Conservation (phyloP, 202 grass and related monocot genomes). For the Zizania palustris region DNA sequence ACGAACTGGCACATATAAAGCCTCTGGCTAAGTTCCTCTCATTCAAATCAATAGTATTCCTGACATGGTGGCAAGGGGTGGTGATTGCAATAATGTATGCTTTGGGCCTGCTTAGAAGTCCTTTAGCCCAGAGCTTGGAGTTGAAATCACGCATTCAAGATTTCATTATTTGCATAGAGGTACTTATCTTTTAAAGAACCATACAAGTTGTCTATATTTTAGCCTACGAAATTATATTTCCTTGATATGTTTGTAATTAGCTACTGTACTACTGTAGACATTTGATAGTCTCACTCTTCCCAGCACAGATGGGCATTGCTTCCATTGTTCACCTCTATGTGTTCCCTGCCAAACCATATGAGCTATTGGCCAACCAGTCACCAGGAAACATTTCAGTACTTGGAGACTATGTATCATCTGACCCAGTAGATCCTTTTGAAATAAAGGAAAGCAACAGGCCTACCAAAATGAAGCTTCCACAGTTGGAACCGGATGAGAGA, state of each 20-base stretch:
- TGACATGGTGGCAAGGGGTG: constrained; percentile 98
- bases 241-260: constrained; percentile 19
- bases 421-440: constrained; percentile 84
- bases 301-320: constrained; percentile 92
- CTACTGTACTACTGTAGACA: constrained; percentile 14
- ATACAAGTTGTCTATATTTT: constrained; percentile 2
- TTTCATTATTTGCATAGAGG: constrained; percentile 99
- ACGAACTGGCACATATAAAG: constrained; percentile 83
- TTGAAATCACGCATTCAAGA: constrained; percentile 92
- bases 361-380: constrained; percentile 45
- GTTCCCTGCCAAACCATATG: constrained; percentile 90
- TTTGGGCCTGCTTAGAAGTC: constrained; percentile 78
- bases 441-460: constrained; percentile 76
- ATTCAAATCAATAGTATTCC: constrained; percentile 95
- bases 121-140: constrained; percentile 84
- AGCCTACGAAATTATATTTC: background rate
- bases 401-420: constrained; percentile 67
- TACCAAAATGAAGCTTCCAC: constrained; percentile 81
- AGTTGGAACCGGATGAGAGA: constrained; percentile 66
- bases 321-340: constrained; percentile 91
- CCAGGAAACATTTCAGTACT: no score
- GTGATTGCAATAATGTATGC: constrained; percentile 86
- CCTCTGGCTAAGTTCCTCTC: constrained; percentile 87
- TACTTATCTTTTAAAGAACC: constrained; percentile 43
- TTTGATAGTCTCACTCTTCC: constrained; percentile 55